phyloP scores from a whole-genome alignment of 257 asterid species.

The Schizonepeta tenuifolia region DNA sequence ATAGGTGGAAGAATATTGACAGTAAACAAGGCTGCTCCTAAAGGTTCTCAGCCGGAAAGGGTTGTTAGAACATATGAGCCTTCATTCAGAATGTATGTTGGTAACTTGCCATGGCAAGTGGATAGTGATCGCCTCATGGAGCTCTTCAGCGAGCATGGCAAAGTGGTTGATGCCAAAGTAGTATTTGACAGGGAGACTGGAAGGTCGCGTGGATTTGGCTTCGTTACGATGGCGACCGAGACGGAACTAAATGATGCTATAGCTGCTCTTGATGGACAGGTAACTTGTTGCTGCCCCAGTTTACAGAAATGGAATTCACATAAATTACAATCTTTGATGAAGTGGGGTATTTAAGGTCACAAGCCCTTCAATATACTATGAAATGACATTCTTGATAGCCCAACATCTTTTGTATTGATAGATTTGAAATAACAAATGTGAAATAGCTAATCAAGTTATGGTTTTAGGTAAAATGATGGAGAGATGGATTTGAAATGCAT shows the following conservation, averaged over 20 bases:
- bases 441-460: background rate
- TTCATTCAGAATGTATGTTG: slow-evolving; percentile 70
- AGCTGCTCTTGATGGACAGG: slow-evolving; percentile 91
- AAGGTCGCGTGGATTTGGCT: slow-evolving; percentile 87
- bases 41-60: slow-evolving; percentile 72
- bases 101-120: slow-evolving; percentile 83
- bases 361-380: no score
- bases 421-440: background rate
- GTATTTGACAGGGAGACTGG: slow-evolving; percentile 67
- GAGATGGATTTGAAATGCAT: background rate
- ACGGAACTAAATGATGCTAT: slow-evolving; percentile 76
- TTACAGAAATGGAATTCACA: background rate
- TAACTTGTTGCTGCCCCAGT: slow-evolving; percentile 19
- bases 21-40: slow-evolving; percentile 81
- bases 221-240: slow-evolving; percentile 71
- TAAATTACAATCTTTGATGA: slow-evolving; percentile 5
- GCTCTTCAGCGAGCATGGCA: slow-evolving; percentile 80
- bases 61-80: slow-evolving; percentile 53
- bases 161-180: slow-evolving; percentile 71
- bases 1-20: slow-evolving; percentile 69
- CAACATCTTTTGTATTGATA: background rate
- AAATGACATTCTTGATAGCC: background rate
- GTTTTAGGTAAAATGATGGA: background rate
- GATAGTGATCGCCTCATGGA: slow-evolving; percentile 66
- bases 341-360: background rate